phyloP scores from a whole-genome alignment of 352 stramenopile genomes.

The Globisporangium rhizosaccharum region DNA sequence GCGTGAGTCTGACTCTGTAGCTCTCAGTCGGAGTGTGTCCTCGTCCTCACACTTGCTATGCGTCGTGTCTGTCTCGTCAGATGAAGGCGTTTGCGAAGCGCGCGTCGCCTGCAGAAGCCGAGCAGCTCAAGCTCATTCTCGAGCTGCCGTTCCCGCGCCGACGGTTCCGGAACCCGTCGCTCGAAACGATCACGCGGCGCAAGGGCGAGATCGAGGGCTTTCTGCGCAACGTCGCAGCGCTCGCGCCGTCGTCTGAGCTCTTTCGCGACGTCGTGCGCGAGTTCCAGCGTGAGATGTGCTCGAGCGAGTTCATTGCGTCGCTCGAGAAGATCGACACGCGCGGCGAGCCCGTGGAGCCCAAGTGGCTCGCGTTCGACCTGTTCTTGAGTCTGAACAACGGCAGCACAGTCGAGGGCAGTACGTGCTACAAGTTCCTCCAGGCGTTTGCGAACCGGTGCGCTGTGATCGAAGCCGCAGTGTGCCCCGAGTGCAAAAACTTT shows the following conservation, averaged over 20 bases:
- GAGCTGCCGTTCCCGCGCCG: conserved; percentile 68
- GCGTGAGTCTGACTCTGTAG: not conserved
- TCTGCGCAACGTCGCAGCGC: conserved; percentile 56
- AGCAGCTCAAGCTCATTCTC: conserved; percentile 67
- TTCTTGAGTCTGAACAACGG: conserved; percentile 67
- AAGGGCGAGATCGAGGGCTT: conserved; percentile 70
- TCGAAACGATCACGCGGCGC: conserved; percentile 37
- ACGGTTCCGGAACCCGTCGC: conserved; percentile 41
- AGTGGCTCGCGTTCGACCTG: conserved; percentile 75
- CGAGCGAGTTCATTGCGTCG: conserved; percentile 65
- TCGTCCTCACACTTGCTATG: not conserved
- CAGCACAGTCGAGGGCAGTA: conserved; percentile 57
- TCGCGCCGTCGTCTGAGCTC: conserved; percentile 51
- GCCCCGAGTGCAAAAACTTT: conserved; percentile 44
- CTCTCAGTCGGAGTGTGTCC: not conserved
- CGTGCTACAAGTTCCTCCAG: conserved; percentile 71
- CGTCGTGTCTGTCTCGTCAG: conserved; percentile 6
- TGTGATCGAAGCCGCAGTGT: conserved; percentile 59
- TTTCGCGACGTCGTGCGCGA: conserved; percentile 59
- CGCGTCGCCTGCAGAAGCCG: conserved; percentile 31
- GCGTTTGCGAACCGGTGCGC: conserved; percentile 68
- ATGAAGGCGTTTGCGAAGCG: conserved; percentile 38
- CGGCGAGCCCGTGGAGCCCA: conserved; percentile 56
- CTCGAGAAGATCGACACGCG: conserved; percentile 72
- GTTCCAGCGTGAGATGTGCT: conserved; percentile 71